Percentiles rank a stretch among this genome's conserved stretches.
Evolutionary conservation across 768 basidiomycete species (phyloP).

Genomic region (Agaricus blazei): DNA sequence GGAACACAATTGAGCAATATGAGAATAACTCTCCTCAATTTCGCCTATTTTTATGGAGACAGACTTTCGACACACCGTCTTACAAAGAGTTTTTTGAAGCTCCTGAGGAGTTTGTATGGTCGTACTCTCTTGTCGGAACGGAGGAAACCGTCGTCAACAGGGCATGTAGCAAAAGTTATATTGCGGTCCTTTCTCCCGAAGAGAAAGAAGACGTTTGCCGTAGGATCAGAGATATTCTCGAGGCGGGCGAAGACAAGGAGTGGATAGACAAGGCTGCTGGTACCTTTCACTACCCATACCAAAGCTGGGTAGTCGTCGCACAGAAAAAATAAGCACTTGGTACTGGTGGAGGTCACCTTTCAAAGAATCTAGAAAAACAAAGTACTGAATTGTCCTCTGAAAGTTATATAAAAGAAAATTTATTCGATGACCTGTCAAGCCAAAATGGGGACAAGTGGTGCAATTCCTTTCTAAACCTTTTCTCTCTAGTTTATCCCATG

Average conservation of each 20-base stretch:
- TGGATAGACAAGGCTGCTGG: slow-evolving; percentile 78
- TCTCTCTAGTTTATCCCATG: too few species aligned
- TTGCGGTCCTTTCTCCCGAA: slow-evolving; percentile 55
- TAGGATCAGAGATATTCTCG: slow-evolving; percentile 51
- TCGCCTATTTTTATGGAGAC: slow-evolving; percentile 70
- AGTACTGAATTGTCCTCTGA: too few species aligned
- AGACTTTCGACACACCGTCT: slow-evolving; percentile 55
- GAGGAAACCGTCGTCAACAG: slow-evolving; percentile 57
- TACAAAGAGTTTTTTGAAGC: slow-evolving; percentile 59
- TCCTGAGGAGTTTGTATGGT: slow-evolving; percentile 52
- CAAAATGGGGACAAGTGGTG: too few species aligned
- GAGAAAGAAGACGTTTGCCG: slow-evolving; percentile 48
- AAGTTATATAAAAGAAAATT: too few species aligned
- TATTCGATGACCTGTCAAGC: too few species aligned
- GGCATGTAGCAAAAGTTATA: slow-evolving; percentile 82
- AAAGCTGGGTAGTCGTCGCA: slow-evolving; percentile 53
- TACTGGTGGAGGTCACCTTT: background rate
- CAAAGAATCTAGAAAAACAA: background rate
- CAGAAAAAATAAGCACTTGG: slow-evolving; percentile 21
- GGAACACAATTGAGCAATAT: slow-evolving; percentile 62
- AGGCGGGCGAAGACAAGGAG: slow-evolving; percentile 52
- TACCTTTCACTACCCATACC: slow-evolving; percentile 78
- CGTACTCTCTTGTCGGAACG: slow-evolving; percentile 46
- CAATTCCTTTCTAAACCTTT: too few species aligned
- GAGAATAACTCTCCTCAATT: slow-evolving; percentile 81